Base-by-base conservation (phyloP, 1,139 yeast species). In the Blastobotrys malaysiensis region DNA sequence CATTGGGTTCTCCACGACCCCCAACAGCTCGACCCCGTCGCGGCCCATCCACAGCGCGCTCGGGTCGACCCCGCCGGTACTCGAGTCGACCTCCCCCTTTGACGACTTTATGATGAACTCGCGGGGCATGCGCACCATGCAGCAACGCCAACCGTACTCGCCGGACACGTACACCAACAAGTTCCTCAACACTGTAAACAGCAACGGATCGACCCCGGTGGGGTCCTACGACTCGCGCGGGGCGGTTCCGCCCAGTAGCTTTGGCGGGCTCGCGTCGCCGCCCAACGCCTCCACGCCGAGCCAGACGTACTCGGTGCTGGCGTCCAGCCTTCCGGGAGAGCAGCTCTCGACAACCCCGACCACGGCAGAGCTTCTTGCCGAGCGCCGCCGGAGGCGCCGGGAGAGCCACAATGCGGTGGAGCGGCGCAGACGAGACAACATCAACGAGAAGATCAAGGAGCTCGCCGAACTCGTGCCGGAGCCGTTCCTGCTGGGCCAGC, bases 401-500 rank as follows among this genome's bases (percentile, higher is more conserved):
- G 75, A 72, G 57, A 68, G 73, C 13, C 76, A 71, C 59, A 73
- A 72, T 62, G 70, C 75, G 5, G 75, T 77, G 14, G 85, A 80
- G 58, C 73, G 95, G 14, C 83, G 88, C 60, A 79, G 96, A 57
- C 77, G 96, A 57, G 98, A 90, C 68, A 88, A 87, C 64, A 88
- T 91, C 69, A 90, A 90, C 66, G 97, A 89, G 52, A 84, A 85
- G 65, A 91, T 91, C 55, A 95, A 87, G 63, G 96, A 90, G 63
- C 75, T 91, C 47, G 78, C 89, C 50, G 75, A 79, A 1, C 69
- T 87, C 52, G 80, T 91, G 2, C 97, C 97, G 0, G 72, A 73
- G 13, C 80, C 79, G 45, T 81, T 84, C 62, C 86, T 83, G 20
- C 21, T 52, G 46, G 59, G 61, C 14, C 63, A 59, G 18, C 52